Percentiles rank a stretch among this genome's conserved stretches.
Evolutionary conservation across 2,329 filamentous ascomycete genomes (phyloP).

Genomic region (Alternaria arborescens): DNA sequence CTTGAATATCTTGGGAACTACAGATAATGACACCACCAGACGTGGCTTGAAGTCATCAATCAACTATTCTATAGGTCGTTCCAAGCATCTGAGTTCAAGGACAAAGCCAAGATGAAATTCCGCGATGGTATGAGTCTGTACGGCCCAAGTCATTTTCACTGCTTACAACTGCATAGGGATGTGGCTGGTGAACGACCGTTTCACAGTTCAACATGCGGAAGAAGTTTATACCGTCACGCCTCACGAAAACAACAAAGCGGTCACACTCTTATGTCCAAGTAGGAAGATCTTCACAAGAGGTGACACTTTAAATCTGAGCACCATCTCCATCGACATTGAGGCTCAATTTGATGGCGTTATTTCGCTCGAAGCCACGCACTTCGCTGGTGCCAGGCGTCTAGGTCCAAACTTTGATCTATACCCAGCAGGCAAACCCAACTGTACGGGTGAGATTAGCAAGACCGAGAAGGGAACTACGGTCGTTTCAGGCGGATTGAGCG

Average conservation of each 20-base stretch:
- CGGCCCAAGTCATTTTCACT: neutral
- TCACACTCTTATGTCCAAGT: constrained; percentile 67
- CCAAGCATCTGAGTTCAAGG: neutral
- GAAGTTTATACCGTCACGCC: constrained; percentile 65
- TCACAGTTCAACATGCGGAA: constrained; percentile 71
- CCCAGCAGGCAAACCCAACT: constrained; percentile 59
- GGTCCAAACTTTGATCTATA: constrained; percentile 68
- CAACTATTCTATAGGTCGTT: neutral
- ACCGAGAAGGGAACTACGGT: constrained; percentile 58
- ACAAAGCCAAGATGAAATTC: constrained; percentile 63
- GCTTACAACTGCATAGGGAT: constrained; percentile 55
- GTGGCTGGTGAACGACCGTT: constrained; percentile 71
- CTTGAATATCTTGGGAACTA: neutral
- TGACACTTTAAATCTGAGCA: constrained; percentile 65
- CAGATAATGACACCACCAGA: constrained; percentile 3
- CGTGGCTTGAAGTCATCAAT: neutral
- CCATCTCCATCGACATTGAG: constrained; percentile 65
- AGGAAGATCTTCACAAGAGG: constrained; percentile 63
- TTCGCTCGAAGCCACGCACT: constrained; percentile 67
- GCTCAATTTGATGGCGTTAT: constrained; percentile 67
- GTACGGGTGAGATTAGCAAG: constrained; percentile 51
- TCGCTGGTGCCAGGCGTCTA: constrained; percentile 61
- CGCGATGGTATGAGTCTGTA: constrained; percentile 60
- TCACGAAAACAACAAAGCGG: constrained; percentile 56
- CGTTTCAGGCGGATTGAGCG: constrained; percentile 61